Base-by-base conservation (phyloP, 2,329 filamentous ascomycete genomes). In the Colletotrichum gigasporum region DNA sequence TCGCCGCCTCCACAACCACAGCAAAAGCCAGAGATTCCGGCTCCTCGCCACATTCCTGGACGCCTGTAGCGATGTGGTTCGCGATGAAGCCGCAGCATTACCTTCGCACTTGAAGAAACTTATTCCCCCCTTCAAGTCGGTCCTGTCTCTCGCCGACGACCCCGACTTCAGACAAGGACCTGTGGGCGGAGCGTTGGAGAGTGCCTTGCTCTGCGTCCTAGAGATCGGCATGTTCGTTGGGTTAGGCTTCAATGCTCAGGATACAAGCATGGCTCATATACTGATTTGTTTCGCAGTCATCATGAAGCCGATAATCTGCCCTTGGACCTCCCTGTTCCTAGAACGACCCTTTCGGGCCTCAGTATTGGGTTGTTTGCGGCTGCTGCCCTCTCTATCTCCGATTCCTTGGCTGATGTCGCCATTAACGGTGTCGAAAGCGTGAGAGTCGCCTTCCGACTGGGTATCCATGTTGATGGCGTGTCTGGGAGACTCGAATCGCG, bases 381-480 rank as follows among this genome's bases (percentile, higher is more conserved):
- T 0, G 73, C 79, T 16, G 82, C 82, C 1, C 69, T 84, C 0
- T 74, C 82, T 0, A 32, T 82, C 2, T 73, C 83, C 4, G 58
- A 71, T 1, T 74, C 70, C 0, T n/a, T 82, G 5, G 68, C 73
- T 0, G 79, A 83, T 18, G 41, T 85, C 0, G 70, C 79, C 2
- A 39, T 73, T 3, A 70, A 71, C n/a, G 83, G 80, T 6, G 80
- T 76, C 0, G 73, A 84, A 52, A 76, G 72, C 1, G 69, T 83
- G 2, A 74, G 80, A 0, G 32, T 77, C 1, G 80, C 83, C 2
- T 85, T 85, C 61, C 75, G 82, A 1, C 71, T 85, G 3, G 82
- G 82, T 1, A 69, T 83, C 2, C 69, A 76, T 4, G 81, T 85
- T 0, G 66, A 77, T n/a, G 71, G 73, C 2, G 71, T 83, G 1